phyloP scores from a whole-genome alignment of 1,284 basidiomycete species.

The Leccinum fallax region DNA sequence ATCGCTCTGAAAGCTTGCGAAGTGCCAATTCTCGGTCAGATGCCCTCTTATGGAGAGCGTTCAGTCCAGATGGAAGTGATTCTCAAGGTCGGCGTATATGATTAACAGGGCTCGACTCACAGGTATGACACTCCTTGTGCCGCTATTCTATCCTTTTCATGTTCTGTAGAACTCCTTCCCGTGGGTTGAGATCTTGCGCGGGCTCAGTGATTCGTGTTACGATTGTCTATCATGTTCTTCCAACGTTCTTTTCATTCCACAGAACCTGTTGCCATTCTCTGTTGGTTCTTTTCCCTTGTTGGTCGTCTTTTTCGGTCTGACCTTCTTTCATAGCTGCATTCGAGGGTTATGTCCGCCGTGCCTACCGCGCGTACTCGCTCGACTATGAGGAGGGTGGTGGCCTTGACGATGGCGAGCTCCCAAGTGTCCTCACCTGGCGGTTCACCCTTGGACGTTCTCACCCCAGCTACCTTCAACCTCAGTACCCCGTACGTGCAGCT shows the following conservation, averaged over 20 bases:
- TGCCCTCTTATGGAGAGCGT: conserved; percentile 97
- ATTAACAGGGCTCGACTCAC: conserved; percentile 64
- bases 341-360: conserved; percentile 95
- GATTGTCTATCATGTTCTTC: conserved; percentile 96
- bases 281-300: conserved; percentile 42
- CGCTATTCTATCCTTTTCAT: background rate
- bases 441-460: conserved; percentile 90
- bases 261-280: conserved; percentile 83
- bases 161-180: conserved; percentile 66
- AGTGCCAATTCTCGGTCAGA: conserved; percentile 92
- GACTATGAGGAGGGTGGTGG: conserved; percentile 92
- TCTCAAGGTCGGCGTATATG: conserved; percentile 83
- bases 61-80: conserved; percentile 93
- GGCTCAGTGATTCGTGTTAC: conserved; percentile 95
- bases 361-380: conserved; percentile 85
- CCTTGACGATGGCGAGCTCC: conserved; percentile 76
- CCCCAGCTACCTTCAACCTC: conserved; percentile 83
- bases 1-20: conserved; percentile 95
- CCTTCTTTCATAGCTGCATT: conserved; percentile 71
- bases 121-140: conserved; percentile 44
- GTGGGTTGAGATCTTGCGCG: conserved; percentile 76
- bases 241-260: conserved; percentile 88
- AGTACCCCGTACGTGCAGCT: conserved; percentile 53
- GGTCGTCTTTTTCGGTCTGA: conserved; percentile 10
- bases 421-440: conserved; percentile 85